Evolutionary conservation across 192 early-diverging fungal species (phyloP), one percentile per base, ranked within the genome.

Genomic region (Gonapodya prolifera): DNA sequence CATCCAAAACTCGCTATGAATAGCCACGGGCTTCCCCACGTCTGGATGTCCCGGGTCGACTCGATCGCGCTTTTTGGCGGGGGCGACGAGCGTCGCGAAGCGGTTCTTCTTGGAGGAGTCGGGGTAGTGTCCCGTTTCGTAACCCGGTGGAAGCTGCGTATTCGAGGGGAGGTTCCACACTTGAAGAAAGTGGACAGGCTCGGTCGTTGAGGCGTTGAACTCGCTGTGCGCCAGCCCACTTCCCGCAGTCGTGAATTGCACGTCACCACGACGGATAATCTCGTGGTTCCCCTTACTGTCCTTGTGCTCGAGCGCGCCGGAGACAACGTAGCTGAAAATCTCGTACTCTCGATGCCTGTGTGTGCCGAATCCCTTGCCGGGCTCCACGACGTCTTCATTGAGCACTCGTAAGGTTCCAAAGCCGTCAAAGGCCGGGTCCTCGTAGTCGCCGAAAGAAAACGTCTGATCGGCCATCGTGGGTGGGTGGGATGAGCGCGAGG

Each of bases 361-460:
- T 1, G 80, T 79, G 23, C 84, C 84, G 69, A 85, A 85, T 17
- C 84, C 84, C 23, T 33, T 69, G 8, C 2, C 33, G 2, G 84
- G 80, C 69, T 81, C 35, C 16, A 85, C 82, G 1, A 33, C 76
- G 79, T 85, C 84, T 74, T 85, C 84, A 79, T 85, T 85, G 13
- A 85, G 78, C 13, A 85, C 84, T 13, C 82, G 76, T 17, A 86
- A 69, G 2, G 45, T 1, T 0, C 84, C 84, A 69, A 85, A 85
- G 13, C 61, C 35, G 34, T 69, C 16, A 74, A 34, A 83, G n/a
- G 70, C 23, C 16, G 33, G 17, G 76, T 85, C 84, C 76, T 77
- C 85, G 81, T 85, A 85, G 77, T 70, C 30, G 1, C 84, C 84
- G 34, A 85, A 85, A 29, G 79, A 83, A 74, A 85, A 85, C 69